A percentile compares a stretch with the other conserved stretches of the same genome.
phyloP scores from a whole-genome alignment of 352 stramenopile species.

The Pilasporangium apinafurcum region DNA sequence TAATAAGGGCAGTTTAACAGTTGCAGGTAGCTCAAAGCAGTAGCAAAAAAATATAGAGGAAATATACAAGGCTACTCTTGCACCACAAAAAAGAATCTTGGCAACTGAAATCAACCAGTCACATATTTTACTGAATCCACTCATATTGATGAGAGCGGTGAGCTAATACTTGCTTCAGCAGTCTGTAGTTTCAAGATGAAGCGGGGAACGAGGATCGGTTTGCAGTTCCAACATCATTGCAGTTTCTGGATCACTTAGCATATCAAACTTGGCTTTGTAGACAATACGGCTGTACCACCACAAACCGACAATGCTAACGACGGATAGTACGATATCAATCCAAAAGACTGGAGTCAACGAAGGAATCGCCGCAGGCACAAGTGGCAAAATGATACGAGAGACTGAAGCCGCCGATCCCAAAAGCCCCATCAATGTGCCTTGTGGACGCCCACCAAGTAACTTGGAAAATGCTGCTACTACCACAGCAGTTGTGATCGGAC shows the following conservation, averaged over 20 bases:
- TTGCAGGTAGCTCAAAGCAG: neutral
- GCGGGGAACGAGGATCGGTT: constrained; percentile 30
- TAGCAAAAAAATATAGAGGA: neutral
- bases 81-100: too few species aligned
- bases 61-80: neutral
- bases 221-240: constrained; percentile 16
- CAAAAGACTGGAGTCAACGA: constrained; percentile 68
- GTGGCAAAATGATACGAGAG: constrained; percentile 43
- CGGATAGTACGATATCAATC: constrained; percentile 62
- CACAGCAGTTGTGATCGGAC: constrained; percentile 42
- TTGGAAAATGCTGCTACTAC: constrained; percentile 56
- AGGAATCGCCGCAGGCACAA: constrained; percentile 35
- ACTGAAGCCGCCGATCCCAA: constrained; percentile 53
- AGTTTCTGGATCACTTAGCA: constrained; percentile 36
- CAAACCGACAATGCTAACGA: constrained; percentile 44
- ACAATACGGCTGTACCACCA: constrained; percentile 70
- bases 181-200: constrained; percentile 23
- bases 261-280: constrained; percentile 33
- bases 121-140: too few species aligned
- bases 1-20: too few species aligned
- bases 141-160: neutral
- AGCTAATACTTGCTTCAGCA: constrained; percentile 5
- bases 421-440: constrained; percentile 53
- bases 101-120: too few species aligned
- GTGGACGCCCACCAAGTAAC: constrained; percentile 34